Conservation (phyloP, 768 basidiomycete genomes). For the Xerocomellus chrysenteron region DNA sequence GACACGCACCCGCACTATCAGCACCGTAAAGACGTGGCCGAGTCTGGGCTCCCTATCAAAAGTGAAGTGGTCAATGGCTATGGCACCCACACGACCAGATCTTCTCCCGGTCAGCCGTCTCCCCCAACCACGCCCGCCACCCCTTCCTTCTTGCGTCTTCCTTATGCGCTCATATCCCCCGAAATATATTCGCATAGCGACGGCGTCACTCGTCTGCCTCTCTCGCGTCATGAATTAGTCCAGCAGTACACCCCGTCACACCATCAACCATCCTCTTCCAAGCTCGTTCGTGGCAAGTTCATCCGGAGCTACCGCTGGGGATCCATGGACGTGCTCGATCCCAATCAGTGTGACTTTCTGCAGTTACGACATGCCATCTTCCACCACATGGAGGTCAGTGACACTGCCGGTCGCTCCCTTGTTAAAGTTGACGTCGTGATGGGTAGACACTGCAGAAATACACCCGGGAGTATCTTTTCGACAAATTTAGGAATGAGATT, state of each 20-base stretch:
- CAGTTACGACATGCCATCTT: constrained; percentile 76
- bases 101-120: constrained; percentile 49
- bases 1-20: constrained; percentile 54
- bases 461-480: constrained; percentile 78
- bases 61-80: constrained; percentile 57
- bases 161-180: constrained; percentile 83
- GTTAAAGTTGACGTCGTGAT: constrained; percentile 20
- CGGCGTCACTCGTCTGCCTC: constrained; percentile 58
- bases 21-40: constrained; percentile 44
- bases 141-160: constrained; percentile 62
- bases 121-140: constrained; percentile 69
- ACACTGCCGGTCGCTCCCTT: constrained; percentile 10
- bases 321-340: constrained; percentile 74
- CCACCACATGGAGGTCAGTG: constrained; percentile 82
- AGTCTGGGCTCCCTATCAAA: constrained; percentile 42
- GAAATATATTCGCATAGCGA: constrained; percentile 85
- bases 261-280: constrained; percentile 41
- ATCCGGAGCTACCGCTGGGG: constrained; percentile 83
- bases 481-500: constrained; percentile 69
- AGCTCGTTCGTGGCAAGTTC: constrained; percentile 61
- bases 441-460: constrained; percentile 80
- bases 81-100: constrained; percentile 48
- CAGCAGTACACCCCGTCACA: constrained; percentile 68
- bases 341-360: constrained; percentile 77
- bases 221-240: constrained; percentile 68